Conservation (phyloP, 805 yeast genomes). For the Metschnikowia colocasiae region DNA sequence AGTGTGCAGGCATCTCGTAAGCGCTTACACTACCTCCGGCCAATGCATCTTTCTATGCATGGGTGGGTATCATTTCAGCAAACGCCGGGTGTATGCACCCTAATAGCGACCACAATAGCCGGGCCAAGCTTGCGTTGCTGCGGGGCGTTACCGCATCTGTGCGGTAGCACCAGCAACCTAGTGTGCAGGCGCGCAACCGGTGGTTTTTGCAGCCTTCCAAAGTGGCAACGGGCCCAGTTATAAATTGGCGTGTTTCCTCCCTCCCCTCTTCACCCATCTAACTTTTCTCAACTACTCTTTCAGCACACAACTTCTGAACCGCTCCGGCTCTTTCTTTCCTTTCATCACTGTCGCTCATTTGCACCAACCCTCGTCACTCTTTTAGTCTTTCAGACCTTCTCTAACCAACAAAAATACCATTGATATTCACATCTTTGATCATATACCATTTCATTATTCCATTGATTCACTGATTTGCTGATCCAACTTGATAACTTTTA, state of each 20-base stretch:
- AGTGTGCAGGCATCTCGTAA: neutral
- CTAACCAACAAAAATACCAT: neutral
- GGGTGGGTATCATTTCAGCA: neutral
- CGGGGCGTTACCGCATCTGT: neutral
- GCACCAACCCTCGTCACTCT: constrained; percentile 15
- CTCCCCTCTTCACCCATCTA: neutral
- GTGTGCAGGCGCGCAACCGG: constrained; percentile 6
- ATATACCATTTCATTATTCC: neutral
- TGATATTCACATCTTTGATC: neutral
- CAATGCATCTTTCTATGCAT: neutral
- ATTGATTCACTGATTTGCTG: neutral
- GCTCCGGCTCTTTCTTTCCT: neutral
- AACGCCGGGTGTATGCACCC: neutral
- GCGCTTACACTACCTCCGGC: neutral
- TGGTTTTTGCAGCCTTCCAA: constrained; percentile 3
- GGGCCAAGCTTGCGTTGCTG: neutral
- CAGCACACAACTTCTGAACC: neutral
- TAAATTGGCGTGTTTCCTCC: neutral
- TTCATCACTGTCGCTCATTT: constrained; percentile 14
- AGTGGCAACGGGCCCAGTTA: neutral
- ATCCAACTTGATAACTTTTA: too few species aligned
- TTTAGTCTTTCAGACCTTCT: neutral
- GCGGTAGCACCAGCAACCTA: neutral
- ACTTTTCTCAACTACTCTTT: neutral
- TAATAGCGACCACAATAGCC: neutral